Percentiles rank a stretch among this genome's conserved stretches.
These are phyloP conservation scores for Pouteria campechiana DNA, from an alignment of 179 eudicot genomes.

Conservation along the genomic window DNA sequence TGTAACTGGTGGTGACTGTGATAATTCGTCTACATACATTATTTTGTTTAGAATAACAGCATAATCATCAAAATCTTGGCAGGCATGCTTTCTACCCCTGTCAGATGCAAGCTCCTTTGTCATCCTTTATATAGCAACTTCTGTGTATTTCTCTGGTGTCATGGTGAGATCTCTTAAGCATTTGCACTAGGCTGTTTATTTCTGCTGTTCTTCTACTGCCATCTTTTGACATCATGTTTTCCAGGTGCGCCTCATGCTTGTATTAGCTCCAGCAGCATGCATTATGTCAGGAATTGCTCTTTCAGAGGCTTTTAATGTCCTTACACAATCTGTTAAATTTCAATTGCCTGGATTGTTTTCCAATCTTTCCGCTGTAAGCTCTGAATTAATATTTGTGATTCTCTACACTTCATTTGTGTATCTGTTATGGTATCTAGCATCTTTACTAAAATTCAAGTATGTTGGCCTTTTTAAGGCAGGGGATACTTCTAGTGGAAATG, in stretches of 20 bases:
- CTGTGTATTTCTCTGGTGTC: conserved; percentile 97
- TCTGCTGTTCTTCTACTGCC: background rate
- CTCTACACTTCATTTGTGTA: too few relatives aligned
- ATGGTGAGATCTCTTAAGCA: conserved; percentile 45
- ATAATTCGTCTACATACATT: conserved; percentile 1
- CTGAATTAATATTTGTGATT: too few relatives aligned
- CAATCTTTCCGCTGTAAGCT: too few relatives aligned
- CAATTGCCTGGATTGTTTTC: conserved; percentile 38
- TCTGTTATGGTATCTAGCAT: too few relatives aligned
- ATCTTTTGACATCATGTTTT: background rate
- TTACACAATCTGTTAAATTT: conserved; percentile 73
- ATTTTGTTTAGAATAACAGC: background rate
- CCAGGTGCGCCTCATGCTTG: conserved; percentile 98
- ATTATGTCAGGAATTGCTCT: conserved; percentile 97
- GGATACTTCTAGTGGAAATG: conserved; percentile 33
- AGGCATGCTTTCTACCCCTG: conserved; percentile 96
- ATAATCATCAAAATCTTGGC: conserved; percentile 3
- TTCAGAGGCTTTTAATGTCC: conserved; percentile 80
- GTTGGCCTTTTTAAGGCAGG: conserved; percentile 55
- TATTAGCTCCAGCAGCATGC: conserved; percentile 98
- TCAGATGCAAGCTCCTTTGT: conserved; percentile 97
- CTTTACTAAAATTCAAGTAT: conserved; percentile 10
- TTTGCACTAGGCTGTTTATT: background rate
- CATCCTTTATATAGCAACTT: conserved; percentile 80
- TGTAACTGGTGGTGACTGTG: too few relatives aligned